Evolutionary conservation across 768 basidiomycete genomes (phyloP).

Genomic region (Russula emetica): DNA sequence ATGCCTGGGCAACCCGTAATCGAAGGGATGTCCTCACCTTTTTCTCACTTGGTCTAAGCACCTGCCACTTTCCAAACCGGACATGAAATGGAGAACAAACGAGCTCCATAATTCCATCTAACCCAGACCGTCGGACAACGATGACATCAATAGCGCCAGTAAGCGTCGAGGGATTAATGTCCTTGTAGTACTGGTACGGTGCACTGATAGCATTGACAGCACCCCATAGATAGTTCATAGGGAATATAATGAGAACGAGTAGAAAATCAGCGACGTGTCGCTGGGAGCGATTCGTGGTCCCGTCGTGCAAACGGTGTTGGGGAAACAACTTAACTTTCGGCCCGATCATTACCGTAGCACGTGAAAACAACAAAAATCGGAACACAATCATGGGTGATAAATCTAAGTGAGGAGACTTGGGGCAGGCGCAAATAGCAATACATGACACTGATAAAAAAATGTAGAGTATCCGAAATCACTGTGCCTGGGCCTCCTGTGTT

Average conservation of each 20-base stretch:
- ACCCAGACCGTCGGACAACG: conserved; percentile 74
- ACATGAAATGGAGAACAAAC: conserved; percentile 97
- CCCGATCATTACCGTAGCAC: not conserved
- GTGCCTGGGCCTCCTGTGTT: conserved; percentile 46
- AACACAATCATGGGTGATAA: not conserved
- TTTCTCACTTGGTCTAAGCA: conserved; percentile 90
- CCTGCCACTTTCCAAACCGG: conserved; percentile 95
- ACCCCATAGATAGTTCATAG: conserved; percentile 85
- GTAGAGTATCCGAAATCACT: conserved; percentile 31
- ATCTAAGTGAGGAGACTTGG: not conserved
- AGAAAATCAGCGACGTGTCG: not conserved
- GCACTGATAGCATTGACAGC: conserved; percentile 82
- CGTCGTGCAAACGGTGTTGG: not conserved
- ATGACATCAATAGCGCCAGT: conserved; percentile 99
- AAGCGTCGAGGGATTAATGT: conserved; percentile 93
- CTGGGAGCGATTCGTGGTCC: not conserved
- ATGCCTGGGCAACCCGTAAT: not conserved
- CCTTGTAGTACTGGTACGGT: conserved; percentile 87
- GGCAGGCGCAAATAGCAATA: not conserved
- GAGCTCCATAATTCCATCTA: conserved; percentile 60
- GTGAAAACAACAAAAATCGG: not conserved
- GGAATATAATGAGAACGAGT: not conserved
- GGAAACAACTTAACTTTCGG: not conserved
- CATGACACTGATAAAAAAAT: not conserved
- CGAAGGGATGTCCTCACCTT: conserved; percentile 48